Conservation (phyloP, 768 basidiomycete species). For the Phaeotremella fagi region DNA sequence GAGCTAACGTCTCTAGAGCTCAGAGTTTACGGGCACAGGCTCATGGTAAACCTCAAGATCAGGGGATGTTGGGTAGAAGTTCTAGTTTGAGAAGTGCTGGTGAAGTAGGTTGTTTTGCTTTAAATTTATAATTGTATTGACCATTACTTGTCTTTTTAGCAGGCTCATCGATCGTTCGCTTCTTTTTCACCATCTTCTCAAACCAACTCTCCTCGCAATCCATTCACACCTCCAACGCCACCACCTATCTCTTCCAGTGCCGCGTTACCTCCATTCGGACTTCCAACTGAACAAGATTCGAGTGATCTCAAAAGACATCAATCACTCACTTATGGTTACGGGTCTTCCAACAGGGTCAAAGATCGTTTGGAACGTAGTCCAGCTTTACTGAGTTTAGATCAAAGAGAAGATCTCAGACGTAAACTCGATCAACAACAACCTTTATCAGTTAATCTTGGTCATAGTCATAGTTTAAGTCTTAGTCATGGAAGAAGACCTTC, state of each 20-base stretch:
- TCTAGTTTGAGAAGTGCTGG: constrained; percentile 27
- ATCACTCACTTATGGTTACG: constrained; percentile 35
- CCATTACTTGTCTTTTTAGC: constrained; percentile 3
- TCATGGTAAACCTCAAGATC: constrained; percentile 28
- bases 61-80: constrained; percentile 24
- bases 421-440: constrained; percentile 8
- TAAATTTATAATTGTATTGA: neutral
- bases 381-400: constrained; percentile 25
- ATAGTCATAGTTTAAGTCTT: no score
- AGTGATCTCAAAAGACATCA: constrained; percentile 40
- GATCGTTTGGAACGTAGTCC: constrained; percentile 34
- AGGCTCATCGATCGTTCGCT: constrained; percentile 2
- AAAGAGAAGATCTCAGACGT: constrained; percentile 17
- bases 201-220: constrained; percentile 20
- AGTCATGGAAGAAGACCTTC: neutral
- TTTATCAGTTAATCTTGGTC: no score
- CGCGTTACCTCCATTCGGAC: constrained; percentile 32
- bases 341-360: constrained; percentile 18
- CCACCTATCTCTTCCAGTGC: constrained; percentile 37
- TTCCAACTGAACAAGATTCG: constrained; percentile 8
- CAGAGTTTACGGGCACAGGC: constrained; percentile 42
- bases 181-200: constrained; percentile 16
- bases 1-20: constrained; percentile 32
- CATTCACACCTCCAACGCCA: constrained; percentile 28
- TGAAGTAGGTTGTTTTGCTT: constrained; percentile 17